Evolutionary conservation across 139 green algal genomes (phyloP), one percentile per base, ranked within the genome.

Genomic region (Marvania coccoides): DNA sequence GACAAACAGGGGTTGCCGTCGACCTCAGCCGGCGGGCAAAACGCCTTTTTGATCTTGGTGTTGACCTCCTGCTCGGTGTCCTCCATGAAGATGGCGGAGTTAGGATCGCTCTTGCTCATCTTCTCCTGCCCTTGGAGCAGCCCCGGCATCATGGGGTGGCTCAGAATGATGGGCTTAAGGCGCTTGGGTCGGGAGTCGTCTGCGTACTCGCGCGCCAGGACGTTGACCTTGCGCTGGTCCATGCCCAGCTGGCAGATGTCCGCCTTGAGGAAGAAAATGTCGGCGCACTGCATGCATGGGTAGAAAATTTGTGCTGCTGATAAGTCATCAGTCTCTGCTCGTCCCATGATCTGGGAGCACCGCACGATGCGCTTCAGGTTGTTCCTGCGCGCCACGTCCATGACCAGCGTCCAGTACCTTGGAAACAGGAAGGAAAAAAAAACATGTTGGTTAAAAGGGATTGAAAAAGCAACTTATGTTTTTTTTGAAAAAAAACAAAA

Each of bases 171-270:
- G 40, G 94, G 94, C 85, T 99, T 99, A 39, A 91, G 75, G 26
- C 85, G 74, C 80, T 97, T 97, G 75, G 88, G 94, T 45, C 31
- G 38, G 35, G 62, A 55, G 57, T 91, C 84, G 51, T 96, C 88
- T 73, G 88, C 96, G 82, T 97, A 99, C 74, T 98, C 94, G 2
- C 93, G 79, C 0, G 93, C 93, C 14, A 98, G 76, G 83, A 97
- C 86, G 80, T 98, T 98, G 61, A 98, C 74, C 81, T 99, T 99
- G 58, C 94, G 81, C 78, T 99, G 94, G 73, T 98, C 94, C 85
- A 98, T 89, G 58, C 94, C 94, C 61, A 99, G 86, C 82, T 99
- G 94, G 83, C 94, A 98, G 78, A 99, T 98, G 85, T 99, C 94
- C 10, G 92, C 94, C 81, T 96, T 96, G 34, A 98, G 82, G 86